Base-by-base conservation (phyloP, 148 eudicot species). In the Rhododendron vialii region DNA sequence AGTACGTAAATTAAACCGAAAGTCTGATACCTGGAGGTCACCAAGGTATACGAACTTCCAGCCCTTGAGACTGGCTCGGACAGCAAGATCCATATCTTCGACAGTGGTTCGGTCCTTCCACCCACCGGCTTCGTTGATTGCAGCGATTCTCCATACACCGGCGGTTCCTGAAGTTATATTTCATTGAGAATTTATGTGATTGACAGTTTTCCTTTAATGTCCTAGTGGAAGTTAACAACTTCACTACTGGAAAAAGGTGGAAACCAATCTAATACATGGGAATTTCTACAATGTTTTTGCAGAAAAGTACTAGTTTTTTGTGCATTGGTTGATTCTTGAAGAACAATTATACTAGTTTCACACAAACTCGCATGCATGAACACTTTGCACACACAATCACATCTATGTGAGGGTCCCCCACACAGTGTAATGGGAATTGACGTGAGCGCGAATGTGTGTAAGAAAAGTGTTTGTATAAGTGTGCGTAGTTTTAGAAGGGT, bases 21-120 rank as follows among this genome's bases (percentile, higher is more conserved):
- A 69, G 30, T 26, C 33, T 1, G 0, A 63, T 28, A 69, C 75
- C 75, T 69, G 75, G 17, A 69, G 75, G 75, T 69, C 75, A 78
- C 93, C 92, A n/a, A 92, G 67, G 82, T 95, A 95, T 15, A 95
- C 89, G 79, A 93, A 93, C 83, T 93, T 95, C 98, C 98, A 95
- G 69, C 96, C 98, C 89, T 91, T 93, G 73, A 95, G 98, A 75
- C 92, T 90, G 63, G 96, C 98, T 50, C 98, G 91, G 45, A 95
- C 96, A 38, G 98, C 96, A 30, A 95, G 90, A 80, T 95, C 98
- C 98, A 95, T 93, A 88, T 95, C 98, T 84, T 95, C 98, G 2
- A 93, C 98, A 0, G 98, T 95, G 4, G 98, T 95, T 71, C 98
- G 63, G 63, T 93, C 96, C 65, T 92, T 91, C 98, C 98, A 95